A percentile compares a stretch with the other conserved stretches of the same genome.
These are phyloP conservation scores for Raffaelea deltoideospora DNA, from an alignment of 2,329 filamentous ascomycete genomes.

Conservation along the genomic window DNA sequence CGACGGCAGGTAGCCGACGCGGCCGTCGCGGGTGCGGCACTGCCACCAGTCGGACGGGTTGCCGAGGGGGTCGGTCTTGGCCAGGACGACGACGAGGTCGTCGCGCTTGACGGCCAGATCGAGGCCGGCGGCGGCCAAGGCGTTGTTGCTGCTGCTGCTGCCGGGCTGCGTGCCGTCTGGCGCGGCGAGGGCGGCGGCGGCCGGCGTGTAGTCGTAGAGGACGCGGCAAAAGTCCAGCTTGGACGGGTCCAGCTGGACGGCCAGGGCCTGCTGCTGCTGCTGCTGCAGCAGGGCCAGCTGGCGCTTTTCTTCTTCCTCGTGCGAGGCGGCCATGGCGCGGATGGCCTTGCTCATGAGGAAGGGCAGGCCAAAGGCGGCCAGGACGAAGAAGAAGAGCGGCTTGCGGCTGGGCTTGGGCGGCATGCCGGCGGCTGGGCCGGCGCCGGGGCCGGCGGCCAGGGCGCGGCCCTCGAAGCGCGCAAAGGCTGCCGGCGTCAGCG, in stretches of 20 bases:
- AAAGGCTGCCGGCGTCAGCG: slow-evolving; percentile 82
- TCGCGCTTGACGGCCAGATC: slow-evolving; percentile 90
- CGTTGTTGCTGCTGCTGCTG: too few species aligned
- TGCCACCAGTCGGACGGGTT: slow-evolving; percentile 95
- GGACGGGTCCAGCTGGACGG: slow-evolving; percentile 56
- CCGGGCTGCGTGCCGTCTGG: slow-evolving; percentile 34
- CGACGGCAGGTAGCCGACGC: slow-evolving; percentile 80
- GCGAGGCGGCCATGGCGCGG: slow-evolving; percentile 62
- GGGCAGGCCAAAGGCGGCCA: slow-evolving; percentile 86
- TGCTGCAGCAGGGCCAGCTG: slow-evolving; percentile 32
- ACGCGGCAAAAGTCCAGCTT: slow-evolving; percentile 96
- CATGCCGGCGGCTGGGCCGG: slow-evolving; percentile 36
- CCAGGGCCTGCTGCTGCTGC: slow-evolving; percentile 29
- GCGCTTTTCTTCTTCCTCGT: slow-evolving; percentile 65
- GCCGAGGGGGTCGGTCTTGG: slow-evolving; percentile 82
- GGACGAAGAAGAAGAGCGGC: slow-evolving; percentile 87
- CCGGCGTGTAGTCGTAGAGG: slow-evolving; percentile 83
- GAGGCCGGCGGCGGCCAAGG: slow-evolving; percentile 48
- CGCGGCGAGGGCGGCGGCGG: background rate
- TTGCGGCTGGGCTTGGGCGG: slow-evolving; percentile 74
- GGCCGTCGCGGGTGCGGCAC: slow-evolving; percentile 77
- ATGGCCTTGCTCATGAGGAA: slow-evolving; percentile 98
- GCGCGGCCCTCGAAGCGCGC: slow-evolving; percentile 69
- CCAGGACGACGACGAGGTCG: slow-evolving; percentile 84
- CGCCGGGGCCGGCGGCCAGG: slow-evolving; percentile 37